phyloP scores from a whole-genome alignment of 2,329 filamentous ascomycete species.

The Exophiala mesophila region DNA sequence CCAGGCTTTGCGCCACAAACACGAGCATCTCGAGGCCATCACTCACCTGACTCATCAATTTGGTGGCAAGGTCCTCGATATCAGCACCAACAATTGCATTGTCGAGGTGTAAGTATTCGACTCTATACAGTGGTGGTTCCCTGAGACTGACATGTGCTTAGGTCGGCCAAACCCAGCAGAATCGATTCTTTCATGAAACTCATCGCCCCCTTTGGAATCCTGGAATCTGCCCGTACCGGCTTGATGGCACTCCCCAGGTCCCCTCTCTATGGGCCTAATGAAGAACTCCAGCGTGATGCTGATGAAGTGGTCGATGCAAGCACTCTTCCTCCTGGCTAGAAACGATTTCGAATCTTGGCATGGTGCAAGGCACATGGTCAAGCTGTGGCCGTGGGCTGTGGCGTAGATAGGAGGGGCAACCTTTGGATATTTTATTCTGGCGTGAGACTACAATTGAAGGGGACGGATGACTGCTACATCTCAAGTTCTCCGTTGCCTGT shows the following conservation, averaged over 20 bases:
- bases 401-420: too few relatives aligned
- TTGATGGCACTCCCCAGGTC: conserved; percentile 95
- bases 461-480: too few relatives aligned
- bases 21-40: conserved; percentile 93
- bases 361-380: too few relatives aligned
- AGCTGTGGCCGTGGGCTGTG: too few relatives aligned
- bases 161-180: conserved; percentile 84
- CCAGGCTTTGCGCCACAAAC: conserved; percentile 90
- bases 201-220: conserved; percentile 86
- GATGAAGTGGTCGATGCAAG: conserved; percentile 93
- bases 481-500: too few relatives aligned
- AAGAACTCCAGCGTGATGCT: conserved; percentile 77
- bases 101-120: conserved; percentile 74
- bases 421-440: too few relatives aligned
- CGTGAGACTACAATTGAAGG: too few relatives aligned
- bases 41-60: conserved; percentile 97
- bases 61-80: conserved; percentile 93
- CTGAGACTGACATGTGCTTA: conserved; percentile 35
- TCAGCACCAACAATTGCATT: conserved; percentile 97
- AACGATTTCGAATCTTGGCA: too few relatives aligned
- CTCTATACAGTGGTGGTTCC: conserved; percentile 19
- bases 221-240: conserved; percentile 92
- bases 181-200: conserved; percentile 98
- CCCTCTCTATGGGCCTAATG: conserved; percentile 69
- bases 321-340: conserved; percentile 81